Base-by-base conservation (phyloP, 768 basidiomycete genomes). In the Termitomyces sp. region DNA sequence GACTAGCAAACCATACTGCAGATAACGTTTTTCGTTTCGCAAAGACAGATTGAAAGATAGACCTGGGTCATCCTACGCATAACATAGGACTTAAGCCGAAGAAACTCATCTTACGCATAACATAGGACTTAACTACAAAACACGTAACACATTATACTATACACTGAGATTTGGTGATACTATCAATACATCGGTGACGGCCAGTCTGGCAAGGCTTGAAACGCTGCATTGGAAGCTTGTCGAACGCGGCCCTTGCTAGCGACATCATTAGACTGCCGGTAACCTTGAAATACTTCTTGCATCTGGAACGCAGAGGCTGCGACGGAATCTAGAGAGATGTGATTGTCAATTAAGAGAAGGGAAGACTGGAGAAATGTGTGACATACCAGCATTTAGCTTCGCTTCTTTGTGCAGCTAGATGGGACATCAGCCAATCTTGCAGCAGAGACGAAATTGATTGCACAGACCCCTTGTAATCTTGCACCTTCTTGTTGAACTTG, bases 211-310 rank as follows among this genome's bases (percentile, higher is more conserved):
- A 92, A 70, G 43, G 78, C 78, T 41, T 76, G 76, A 47, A 92
- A 67, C 6, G 90, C 87, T 13, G 88, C 88, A 65, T 92, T 92
- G 51, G 84, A 85, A 3, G 86, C 83, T 68, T 92, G 89, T 33
- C 88, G 81, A 10, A 92, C 90, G 24, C 89, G 82, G 22, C 76
- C 76, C 68, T 90, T 92, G 65, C 88, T 87, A 6, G 87, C 81
- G 28, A 74, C 54, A 68, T 92, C 90, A 2, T 78, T 76, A 7
- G 90, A 91, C 48, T 88, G 87, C 30, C 88, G 81, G 65, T 92
- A 92, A 8, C 85, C 85, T 20, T 75, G 62, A 62, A 81, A 84
- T 20, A 89, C 88, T 66, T 92, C 90, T 62, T 82, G 79, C 74
- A 92, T 82, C 71, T 92, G 90, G 70, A 89, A 86, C 1, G 81